Evolutionary conservation across 2,329 filamentous ascomycete species (phyloP).

Genomic region (Ophiognomonia clavigignenti-juglandacearum): DNA sequence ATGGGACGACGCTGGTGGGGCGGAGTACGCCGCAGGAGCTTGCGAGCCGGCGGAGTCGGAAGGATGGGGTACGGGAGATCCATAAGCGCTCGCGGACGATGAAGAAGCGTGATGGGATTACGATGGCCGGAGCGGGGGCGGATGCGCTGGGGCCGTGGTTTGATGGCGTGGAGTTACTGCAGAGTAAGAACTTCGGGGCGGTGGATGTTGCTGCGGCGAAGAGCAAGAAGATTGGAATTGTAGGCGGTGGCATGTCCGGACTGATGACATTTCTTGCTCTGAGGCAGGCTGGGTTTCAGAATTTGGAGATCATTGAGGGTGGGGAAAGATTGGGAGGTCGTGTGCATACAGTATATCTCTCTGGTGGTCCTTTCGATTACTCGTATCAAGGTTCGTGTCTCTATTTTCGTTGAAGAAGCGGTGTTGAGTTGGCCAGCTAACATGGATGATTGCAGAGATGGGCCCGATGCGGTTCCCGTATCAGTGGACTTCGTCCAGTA

Average conservation of each 20-base stretch:
- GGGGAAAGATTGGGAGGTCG: conserved; percentile 57
- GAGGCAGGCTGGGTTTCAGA: conserved; percentile 49
- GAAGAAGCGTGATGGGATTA: conserved; percentile 25
- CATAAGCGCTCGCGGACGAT: conserved; percentile 5
- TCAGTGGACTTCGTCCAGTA: conserved; percentile 44
- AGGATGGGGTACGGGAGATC: conserved; percentile 18
- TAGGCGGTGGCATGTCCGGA: conserved; percentile 62
- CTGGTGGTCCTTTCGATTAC: conserved; percentile 54
- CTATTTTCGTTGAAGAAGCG: conserved; percentile 30
- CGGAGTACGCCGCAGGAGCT: conserved; percentile 31
- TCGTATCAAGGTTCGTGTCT: conserved; percentile 49
- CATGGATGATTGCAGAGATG: conserved; percentile 27
- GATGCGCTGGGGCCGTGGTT: conserved; percentile 56
- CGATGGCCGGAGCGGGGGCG: conserved; percentile 47
- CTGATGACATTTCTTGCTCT: conserved; percentile 53
- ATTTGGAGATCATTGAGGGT: conserved; percentile 59
- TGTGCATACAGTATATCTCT: conserved; percentile 59
- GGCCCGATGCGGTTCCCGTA: conserved; percentile 63
- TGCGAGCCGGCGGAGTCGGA: conserved; percentile 19
- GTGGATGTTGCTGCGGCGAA: conserved; percentile 51
- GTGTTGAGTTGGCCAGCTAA: neutral
- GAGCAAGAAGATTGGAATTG: conserved; percentile 54
- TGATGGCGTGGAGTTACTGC: conserved; percentile 55
- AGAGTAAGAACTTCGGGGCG: conserved; percentile 46
- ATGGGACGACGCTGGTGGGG: conserved; percentile 27